These are phyloP conservation scores for Diplodia corticola DNA, from an alignment of 2,329 filamentous ascomycete genomes.

Conservation along the genomic window DNA sequence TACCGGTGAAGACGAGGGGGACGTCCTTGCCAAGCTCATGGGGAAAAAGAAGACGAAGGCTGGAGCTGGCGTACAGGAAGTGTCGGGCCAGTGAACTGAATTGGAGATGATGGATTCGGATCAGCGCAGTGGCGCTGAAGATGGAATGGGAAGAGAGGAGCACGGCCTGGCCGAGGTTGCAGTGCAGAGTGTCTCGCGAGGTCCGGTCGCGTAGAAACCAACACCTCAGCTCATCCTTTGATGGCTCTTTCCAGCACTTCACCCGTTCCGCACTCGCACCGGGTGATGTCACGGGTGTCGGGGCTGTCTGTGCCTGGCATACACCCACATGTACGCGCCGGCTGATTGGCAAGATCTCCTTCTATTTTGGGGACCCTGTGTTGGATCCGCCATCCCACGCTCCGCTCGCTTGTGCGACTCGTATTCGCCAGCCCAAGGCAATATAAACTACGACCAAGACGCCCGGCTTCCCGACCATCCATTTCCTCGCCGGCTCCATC, in stretches of 20 bases:
- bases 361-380: neutral
- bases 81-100: conserved; percentile 29
- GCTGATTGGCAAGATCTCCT: neutral
- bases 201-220: no score
- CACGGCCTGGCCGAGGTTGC: no score
- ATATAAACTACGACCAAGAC: neutral
- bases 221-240: no score
- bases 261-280: no score
- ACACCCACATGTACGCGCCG: neutral
- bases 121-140: no score
- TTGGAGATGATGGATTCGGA: no score
- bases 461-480: neutral
- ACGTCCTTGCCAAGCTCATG: conserved; percentile 42
- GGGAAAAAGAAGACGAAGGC: conserved; percentile 31
- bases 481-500: neutral
- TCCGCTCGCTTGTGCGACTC: neutral
- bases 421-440: neutral
- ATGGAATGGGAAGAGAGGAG: no score
- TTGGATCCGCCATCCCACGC: neutral
- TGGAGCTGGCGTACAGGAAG: conserved; percentile 34
- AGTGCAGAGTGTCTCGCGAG: no score
- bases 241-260: no score
- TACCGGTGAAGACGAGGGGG: conserved; percentile 28
- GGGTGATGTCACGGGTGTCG: neutral
- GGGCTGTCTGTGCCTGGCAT: neutral